Evolutionary conservation across 306 rosid species (phyloP), one percentile per base, ranked within the genome.

Genomic region (Elaeagnus macrophylla): DNA sequence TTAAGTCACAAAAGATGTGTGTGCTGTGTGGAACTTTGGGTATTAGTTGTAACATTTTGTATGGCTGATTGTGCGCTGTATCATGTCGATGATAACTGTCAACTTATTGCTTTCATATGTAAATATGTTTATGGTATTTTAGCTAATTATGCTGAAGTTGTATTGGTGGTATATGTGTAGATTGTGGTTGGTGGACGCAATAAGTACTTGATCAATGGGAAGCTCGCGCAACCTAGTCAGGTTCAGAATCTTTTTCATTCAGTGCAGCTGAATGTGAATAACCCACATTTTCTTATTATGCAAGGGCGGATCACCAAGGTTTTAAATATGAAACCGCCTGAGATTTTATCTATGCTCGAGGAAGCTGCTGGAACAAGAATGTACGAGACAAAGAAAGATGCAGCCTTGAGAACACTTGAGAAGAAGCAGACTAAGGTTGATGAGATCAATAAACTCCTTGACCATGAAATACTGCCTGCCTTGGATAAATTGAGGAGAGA

Each of bases 241-340:
- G 95, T 91, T 12, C 99, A 91, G 65, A 91, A 91, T 62, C 96
- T 91, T 57, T 91, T 91, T 63, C 99, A 91, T 69, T 87, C 99
- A 0, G 96, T 91, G 75, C 99, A 91, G 79, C 93, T 91, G 56
- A 91, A 91, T 66, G 96, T 91, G 47, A 91, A 91, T 42, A 91
- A 91, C 68, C 99, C 99, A 0, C 99, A 91, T 80, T 91, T 91
- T 62, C 89, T 91, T 13, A 91, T 87, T 36, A 91, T 91, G 96
- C 99, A 91, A 91, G 99, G 99, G 61, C 88, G 95, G 41, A 91
- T 91, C 61, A 91, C 99, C 36, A 91, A 91, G 79, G 99, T 91
- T 69, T 84, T 91, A 51, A 87, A 91, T 73, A 91, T 91, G 99
- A 91, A 91, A 57, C 96, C 96, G 0, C 99, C 89, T 0, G 99